phyloP scores from a whole-genome alignment of 1,139 yeast genomes.

The Debaryomyces robertsiae region DNA sequence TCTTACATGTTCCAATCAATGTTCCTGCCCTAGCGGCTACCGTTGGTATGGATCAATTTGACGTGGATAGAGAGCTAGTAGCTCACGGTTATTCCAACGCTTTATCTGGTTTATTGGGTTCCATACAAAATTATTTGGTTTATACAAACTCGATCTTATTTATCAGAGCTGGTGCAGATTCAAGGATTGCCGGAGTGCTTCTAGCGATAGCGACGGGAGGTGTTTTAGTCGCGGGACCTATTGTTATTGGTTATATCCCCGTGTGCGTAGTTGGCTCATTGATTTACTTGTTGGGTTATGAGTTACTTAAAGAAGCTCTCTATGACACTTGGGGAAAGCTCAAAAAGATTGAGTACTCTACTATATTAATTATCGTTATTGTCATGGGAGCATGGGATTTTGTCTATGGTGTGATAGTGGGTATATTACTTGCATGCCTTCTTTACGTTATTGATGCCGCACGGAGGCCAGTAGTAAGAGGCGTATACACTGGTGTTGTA shows the following conservation, averaged over 20 bases:
- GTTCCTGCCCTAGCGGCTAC: conserved; percentile 97
- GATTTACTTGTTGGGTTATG: conserved; percentile 88
- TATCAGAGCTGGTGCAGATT: conserved; percentile 92
- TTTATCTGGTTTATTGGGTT: conserved; percentile 79
- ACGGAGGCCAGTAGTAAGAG: conserved; percentile 76
- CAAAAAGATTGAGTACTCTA: conserved; percentile 74
- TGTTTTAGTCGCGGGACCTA: conserved; percentile 88
- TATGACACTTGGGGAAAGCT: conserved; percentile 83
- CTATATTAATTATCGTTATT: conserved; percentile 80
- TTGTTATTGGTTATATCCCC: conserved; percentile 90
- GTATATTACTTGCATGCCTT: conserved; percentile 87
- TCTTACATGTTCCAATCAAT: conserved; percentile 93
- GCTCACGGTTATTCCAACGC: conserved; percentile 96
- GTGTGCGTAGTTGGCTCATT: conserved; percentile 94
- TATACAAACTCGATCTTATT: conserved; percentile 91
- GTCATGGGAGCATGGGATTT: conserved; percentile 97
- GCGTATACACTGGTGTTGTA: conserved; percentile 82
- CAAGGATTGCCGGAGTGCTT: conserved; percentile 82
- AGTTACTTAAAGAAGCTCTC: conserved; percentile 80
- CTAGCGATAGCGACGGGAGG: conserved; percentile 78
- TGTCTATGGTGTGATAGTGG: conserved; percentile 88
- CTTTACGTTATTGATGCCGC: conserved; percentile 92
- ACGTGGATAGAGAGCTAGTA: conserved; percentile 87
- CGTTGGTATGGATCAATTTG: conserved; percentile 80
- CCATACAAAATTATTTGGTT: conserved; percentile 91